Base-by-base conservation (phyloP, 805 yeast genomes). In the Wickerhamomyces hampshirensis region DNA sequence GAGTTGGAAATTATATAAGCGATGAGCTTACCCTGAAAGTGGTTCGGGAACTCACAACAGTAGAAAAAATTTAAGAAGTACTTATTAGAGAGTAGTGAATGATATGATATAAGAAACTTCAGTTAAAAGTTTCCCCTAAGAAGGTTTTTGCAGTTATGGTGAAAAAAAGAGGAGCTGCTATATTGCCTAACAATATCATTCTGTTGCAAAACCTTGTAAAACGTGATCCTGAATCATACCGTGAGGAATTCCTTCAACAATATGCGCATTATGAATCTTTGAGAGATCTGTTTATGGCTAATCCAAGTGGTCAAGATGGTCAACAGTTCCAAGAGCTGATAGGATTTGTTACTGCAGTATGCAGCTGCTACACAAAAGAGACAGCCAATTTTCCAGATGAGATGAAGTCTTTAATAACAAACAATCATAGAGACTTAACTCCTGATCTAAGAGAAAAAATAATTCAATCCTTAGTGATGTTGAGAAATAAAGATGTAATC, bases 241-340 rank as follows among this genome's bases (percentile, higher is more conserved):
- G 78, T 41, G 98, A 93, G 61, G 99, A 93, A 60, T 93, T 93
- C 60, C 60, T 83, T 27, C 93, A 88, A 51, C 98, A 93, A 58
- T 87, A 82, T 57, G 76, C 93, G 35, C 98, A 93, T 59, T 93
- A 93, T 61, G 88, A 83, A 56, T 84, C 98, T 3, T 65, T 88
- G 40, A 69, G 95, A 59, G 98, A 91, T 52, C 84, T 93, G 40
- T 86, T 84, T 54, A 65, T 87, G 58, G 64, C 80, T 43, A 84
- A 84, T 58, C 69, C 71, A 6, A 59, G 70, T 5, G 73, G 77
- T 19, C 74, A 74, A 35, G 75, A 75, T 23, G 72, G 73, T 40
- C 39, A 23, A 12, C 53, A 52, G 30, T 84, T 93, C 56, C 75
- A 75, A 8, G 98, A 89, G 46, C 67, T 89, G 42, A 78, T 93